A percentile compares a stretch with the other conserved stretches of the same genome.
These are phyloP conservation scores for Exophiala alcalophila DNA, from an alignment of 2,329 filamentous ascomycete genomes.

Conservation along the genomic window DNA sequence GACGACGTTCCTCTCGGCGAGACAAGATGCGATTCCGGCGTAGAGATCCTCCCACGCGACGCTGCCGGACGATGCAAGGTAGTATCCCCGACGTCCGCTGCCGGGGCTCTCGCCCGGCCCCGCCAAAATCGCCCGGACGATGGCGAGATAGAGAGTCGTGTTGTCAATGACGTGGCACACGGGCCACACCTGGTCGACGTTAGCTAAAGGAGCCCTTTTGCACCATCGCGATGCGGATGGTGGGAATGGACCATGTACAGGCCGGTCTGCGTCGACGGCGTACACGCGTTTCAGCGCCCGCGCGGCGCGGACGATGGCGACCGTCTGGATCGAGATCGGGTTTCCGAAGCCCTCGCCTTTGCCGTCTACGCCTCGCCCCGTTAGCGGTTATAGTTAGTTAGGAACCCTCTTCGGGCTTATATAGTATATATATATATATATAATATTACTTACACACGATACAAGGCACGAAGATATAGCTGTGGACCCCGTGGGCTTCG, in stretches of 20 bases:
- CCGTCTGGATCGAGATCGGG: conserved; percentile 51
- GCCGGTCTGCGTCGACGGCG: conserved; percentile 40
- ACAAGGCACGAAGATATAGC: conserved; percentile 55
- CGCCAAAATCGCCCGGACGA: conserved; percentile 46
- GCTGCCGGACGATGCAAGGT: conserved; percentile 49
- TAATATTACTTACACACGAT: conserved; percentile 43
- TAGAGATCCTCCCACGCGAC: conserved; percentile 54
- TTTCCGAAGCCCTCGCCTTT: conserved; percentile 52
- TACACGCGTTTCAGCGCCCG: conserved; percentile 42
- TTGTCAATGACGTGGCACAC: conserved; percentile 54
- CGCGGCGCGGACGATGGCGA: conserved; percentile 49
- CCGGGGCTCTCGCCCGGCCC: conserved; percentile 35
- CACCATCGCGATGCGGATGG: too few relatives aligned
- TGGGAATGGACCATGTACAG: too few relatives aligned
- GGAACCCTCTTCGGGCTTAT: too few relatives aligned
- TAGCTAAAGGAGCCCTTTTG: too few relatives aligned
- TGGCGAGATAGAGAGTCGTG: conserved; percentile 45
- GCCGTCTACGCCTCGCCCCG: conserved; percentile 43
- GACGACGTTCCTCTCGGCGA: conserved; percentile 43
- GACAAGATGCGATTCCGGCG: conserved; percentile 42
- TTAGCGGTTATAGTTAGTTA: background rate
- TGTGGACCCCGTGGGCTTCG: conserved; percentile 44
- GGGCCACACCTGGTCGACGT: conserved; percentile 52
- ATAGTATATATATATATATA: background rate
- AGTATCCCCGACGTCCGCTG: conserved; percentile 49